These are phyloP conservation scores for Eucalyptus fibrosa DNA, from an alignment of 345 rosid genomes.

Conservation along the genomic window DNA sequence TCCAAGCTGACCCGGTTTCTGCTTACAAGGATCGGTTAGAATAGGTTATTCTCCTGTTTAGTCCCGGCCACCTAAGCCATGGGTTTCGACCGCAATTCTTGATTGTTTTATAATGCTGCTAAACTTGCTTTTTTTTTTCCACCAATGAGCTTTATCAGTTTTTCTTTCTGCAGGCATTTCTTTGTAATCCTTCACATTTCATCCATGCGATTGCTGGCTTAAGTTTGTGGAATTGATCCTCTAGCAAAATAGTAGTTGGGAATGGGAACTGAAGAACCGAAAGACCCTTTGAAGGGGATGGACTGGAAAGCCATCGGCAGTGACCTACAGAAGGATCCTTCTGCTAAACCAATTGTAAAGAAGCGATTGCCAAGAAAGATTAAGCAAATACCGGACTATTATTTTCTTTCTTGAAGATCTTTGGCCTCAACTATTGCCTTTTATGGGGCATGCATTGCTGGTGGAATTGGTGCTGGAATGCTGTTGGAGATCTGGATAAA, in stretches of 20 bases:
- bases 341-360: slow-evolving; percentile 32
- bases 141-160: neutral
- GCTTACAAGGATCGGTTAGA: neutral
- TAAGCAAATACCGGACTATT: slow-evolving; percentile 69
- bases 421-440: slow-evolving; percentile 45
- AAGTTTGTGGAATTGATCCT: neutral
- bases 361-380: slow-evolving; percentile 70
- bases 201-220: neutral
- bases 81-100: neutral
- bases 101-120: neutral
- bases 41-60: neutral
- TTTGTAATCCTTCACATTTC: neutral
- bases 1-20: neutral
- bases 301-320: slow-evolving; percentile 65
- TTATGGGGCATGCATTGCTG: slow-evolving; percentile 72
- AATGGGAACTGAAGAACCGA: slow-evolving; percentile 21
- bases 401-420: slow-evolving; percentile 68
- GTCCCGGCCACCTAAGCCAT: neutral
- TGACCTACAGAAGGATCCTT: slow-evolving; percentile 56
- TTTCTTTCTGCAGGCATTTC: neutral
- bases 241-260: neutral
- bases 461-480: slow-evolving; percentile 90
- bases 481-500: slow-evolving; percentile 73
- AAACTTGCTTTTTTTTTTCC: neutral
- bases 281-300: slow-evolving; percentile 73